phyloP scores from a whole-genome alignment of 148 eudicot species.

The Silene latifolia region DNA sequence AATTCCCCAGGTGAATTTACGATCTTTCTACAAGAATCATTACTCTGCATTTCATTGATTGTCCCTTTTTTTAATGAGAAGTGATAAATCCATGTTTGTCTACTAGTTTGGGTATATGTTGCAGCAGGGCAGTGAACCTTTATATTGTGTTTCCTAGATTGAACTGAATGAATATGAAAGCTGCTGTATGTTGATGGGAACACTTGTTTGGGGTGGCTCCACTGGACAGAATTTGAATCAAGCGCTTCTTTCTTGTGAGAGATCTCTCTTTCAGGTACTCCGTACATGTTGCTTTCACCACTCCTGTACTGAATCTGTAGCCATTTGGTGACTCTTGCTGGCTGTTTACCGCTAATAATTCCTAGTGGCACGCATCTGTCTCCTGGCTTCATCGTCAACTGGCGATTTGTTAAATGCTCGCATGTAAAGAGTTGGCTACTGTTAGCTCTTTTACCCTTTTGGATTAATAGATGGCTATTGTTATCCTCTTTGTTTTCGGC shows the following conservation, averaged over 20 bases:
- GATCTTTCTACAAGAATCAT: constrained; percentile 26
- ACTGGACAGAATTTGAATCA: constrained; percentile 44
- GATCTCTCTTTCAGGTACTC: constrained; percentile 56
- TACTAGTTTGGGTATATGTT: no score
- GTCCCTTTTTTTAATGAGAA: background rate
- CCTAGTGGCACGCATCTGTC: background rate
- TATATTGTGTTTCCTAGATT: constrained; percentile 49
- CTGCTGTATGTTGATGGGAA: constrained; percentile 54
- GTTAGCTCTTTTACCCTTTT: background rate
- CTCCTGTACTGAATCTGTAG: constrained; percentile 1
- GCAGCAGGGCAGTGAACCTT: constrained; percentile 5
- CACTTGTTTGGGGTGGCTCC: constrained; percentile 76
- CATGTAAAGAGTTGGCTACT: background rate
- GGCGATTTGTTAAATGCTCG: background rate
- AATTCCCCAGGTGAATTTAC: constrained; percentile 74
- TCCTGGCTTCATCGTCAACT: background rate
- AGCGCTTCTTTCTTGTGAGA: constrained; percentile 56
- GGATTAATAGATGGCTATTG: background rate
- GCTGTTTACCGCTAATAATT: background rate
- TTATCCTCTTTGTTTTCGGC: no score
- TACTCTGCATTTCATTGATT: constrained; percentile 10
- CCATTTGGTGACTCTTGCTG: constrained; percentile 4
- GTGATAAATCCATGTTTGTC: background rate
- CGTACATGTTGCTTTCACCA: background rate
- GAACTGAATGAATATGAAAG: constrained; percentile 80